Evolutionary conservation across 352 stramenopile species (phyloP).

Genomic region (Plasmopara muralis): DNA sequence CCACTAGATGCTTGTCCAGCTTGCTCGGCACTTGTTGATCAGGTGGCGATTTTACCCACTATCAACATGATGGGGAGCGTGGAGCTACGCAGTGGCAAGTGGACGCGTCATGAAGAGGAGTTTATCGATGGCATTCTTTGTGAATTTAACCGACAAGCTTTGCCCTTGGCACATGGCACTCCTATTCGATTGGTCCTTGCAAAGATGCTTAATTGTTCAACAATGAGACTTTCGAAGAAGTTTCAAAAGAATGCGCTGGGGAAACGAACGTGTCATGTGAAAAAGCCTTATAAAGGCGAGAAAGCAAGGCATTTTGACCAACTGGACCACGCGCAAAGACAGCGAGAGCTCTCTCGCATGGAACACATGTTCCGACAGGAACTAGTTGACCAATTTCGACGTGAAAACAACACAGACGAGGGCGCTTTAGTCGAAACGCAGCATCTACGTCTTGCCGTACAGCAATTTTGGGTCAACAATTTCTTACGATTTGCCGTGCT

Average conservation of each 20-base stretch:
- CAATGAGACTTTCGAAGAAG: slow-evolving; percentile 86
- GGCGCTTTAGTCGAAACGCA: slow-evolving; percentile 63
- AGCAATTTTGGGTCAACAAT: slow-evolving; percentile 83
- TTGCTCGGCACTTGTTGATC: slow-evolving; percentile 47
- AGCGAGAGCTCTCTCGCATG: slow-evolving; percentile 64
- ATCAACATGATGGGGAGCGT: slow-evolving; percentile 72
- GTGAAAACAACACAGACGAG: slow-evolving; percentile 80
- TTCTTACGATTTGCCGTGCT: slow-evolving; percentile 80
- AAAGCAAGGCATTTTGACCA: slow-evolving; percentile 66
- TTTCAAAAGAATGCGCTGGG: slow-evolving; percentile 86
- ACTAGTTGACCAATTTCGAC: slow-evolving; percentile 71
- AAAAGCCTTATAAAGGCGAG: slow-evolving; percentile 55
- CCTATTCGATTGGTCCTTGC: slow-evolving; percentile 76
- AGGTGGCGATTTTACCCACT: slow-evolving; percentile 49
- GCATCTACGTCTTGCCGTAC: slow-evolving; percentile 64
- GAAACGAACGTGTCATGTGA: slow-evolving; percentile 79
- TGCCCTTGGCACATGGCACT: slow-evolving; percentile 76
- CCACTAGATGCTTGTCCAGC: slow-evolving; percentile 56
- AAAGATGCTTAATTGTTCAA: slow-evolving; percentile 84
- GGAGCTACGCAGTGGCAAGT: slow-evolving; percentile 73
- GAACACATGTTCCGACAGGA: slow-evolving; percentile 78
- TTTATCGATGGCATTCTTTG: slow-evolving; percentile 79
- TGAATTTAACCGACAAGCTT: slow-evolving; percentile 70
- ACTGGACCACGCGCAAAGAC: slow-evolving; percentile 52
- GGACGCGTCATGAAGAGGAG: slow-evolving; percentile 77